Base-by-base conservation (phyloP, 495 filamentous ascomycete genomes). In the Daldinia decipiens region DNA sequence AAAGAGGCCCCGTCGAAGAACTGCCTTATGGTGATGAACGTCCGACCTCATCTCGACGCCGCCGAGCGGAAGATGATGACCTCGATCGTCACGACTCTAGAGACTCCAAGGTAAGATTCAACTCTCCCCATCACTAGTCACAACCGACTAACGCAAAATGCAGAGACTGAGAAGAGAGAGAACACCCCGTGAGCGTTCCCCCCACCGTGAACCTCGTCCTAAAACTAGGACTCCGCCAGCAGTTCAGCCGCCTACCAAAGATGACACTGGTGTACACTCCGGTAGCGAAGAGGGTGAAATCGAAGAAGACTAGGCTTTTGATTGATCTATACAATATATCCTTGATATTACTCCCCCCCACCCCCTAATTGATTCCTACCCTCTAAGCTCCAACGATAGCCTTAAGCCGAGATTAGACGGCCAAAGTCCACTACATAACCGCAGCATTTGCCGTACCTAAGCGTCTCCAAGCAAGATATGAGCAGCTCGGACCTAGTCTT, bases 241-340 rank as follows among this genome's bases (percentile, higher is more conserved):
- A 51, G 74, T 80, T 47, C 78, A 81, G 47, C 69, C 82, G 24
- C 80, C 81, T 24, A 81, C 82, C 29, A 87, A 89, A 71, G 87
- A 93, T 65, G 91, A 94, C 62, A 83, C 87, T 1, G 79, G 77
- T 51, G 86, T 92, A 21, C 89, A 91, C 74, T 92, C 90, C 40
- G 95, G 96, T 36, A 98, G 95, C 73, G 95, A 99, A 80, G 95
- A 99, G 80, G 95, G 95, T 27, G 95, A 99, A 82, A 97, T 99
- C 71, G 95, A 97, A 76, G 95, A 98, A 82, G 93, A 96, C 69
- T 93, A 85, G 76, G 26, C 5, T 38, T 26, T 51, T 51, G 40
- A 60, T 34, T 31, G 26, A 32, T 45, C 51, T 66, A 36, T 13
- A 15, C 62, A 71, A 52, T 43, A 59, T 62, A 45, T 56, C 29